A percentile compares a stretch with the other conserved stretches of the same genome.
Conservation (phyloP, 495 filamentous ascomycete species). For the Penicillium maclennaniae region DNA sequence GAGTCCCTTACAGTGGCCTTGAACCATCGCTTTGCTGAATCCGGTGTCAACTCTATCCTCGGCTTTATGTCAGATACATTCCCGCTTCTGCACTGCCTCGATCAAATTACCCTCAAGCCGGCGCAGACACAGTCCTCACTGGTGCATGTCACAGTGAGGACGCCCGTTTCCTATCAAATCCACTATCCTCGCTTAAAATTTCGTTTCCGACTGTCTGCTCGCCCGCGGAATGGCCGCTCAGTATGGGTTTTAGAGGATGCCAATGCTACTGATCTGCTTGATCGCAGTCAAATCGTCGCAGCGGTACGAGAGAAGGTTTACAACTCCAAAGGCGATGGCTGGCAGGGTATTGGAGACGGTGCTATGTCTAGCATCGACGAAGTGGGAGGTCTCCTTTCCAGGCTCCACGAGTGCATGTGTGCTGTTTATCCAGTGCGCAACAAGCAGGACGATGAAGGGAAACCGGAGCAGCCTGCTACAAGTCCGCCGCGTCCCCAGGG, state of each 20-base stretch:
- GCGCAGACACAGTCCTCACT: conserved; percentile 21
- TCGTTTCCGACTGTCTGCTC: conserved; percentile 35
- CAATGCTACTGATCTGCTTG: conserved; percentile 12
- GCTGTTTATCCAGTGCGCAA: conserved; percentile 12
- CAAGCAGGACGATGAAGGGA: conserved; percentile 2
- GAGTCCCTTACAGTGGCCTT: conserved; percentile 59
- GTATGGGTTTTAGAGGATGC: conserved; percentile 44
- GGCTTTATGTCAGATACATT: conserved; percentile 58
- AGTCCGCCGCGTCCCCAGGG: neutral
- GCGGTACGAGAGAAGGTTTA: conserved; percentile 33
- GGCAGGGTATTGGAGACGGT: conserved; percentile 47
- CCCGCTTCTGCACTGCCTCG: conserved; percentile 64
- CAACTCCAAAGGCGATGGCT: conserved; percentile 44
- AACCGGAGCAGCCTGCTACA: conserved; percentile 2
- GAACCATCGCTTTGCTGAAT: conserved; percentile 47
- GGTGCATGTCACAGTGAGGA: conserved; percentile 39
- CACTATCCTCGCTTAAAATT: conserved; percentile 37
- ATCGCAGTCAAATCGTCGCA: conserved; percentile 14
- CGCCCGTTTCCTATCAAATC: conserved; percentile 41
- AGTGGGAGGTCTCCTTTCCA: conserved; percentile 39
- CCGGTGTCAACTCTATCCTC: conserved; percentile 53
- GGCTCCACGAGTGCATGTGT: conserved; percentile 31
- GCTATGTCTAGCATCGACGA: conserved; percentile 36
- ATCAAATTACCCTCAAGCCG: conserved; percentile 31
- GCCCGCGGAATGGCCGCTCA: conserved; percentile 25